Evolutionary conservation across 345 rosid species (phyloP).

Genomic region (Turritis glabra): DNA sequence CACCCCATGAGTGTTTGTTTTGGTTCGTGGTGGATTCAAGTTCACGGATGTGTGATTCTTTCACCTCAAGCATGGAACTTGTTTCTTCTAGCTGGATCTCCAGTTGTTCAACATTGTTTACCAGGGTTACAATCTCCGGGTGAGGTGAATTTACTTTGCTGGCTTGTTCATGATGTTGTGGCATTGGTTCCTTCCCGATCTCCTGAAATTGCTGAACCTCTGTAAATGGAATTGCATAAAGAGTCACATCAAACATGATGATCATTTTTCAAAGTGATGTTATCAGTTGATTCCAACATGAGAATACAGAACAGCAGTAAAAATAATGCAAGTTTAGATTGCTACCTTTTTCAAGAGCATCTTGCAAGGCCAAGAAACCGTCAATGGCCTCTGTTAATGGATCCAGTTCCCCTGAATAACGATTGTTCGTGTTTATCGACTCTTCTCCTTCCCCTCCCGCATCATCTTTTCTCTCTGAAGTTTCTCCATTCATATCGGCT

Average conservation of each 20-base stretch:
- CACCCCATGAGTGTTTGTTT: constrained; percentile 1
- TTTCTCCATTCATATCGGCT: constrained; percentile 34
- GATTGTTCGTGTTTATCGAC: constrained; percentile 40
- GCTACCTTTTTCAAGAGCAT: constrained; percentile 66
- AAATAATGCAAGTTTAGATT: neutral
- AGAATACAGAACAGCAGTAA: neutral
- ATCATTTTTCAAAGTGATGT: neutral
- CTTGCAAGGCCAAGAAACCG: constrained; percentile 60
- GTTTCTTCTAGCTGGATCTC: constrained; percentile 57
- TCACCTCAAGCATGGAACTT: constrained; percentile 44
- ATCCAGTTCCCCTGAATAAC: constrained; percentile 48
- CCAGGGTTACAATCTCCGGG: constrained; percentile 37
- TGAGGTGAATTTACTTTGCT: constrained; percentile 44
- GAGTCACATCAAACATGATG: neutral
- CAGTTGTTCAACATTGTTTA: constrained; percentile 48
- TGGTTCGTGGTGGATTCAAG: constrained; percentile 50
- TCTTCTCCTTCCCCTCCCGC: constrained; percentile 50
- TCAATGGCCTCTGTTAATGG: constrained; percentile 54
- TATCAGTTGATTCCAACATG: constrained; percentile 7
- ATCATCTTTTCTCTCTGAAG: constrained; percentile 23
- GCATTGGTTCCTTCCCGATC: constrained; percentile 48
- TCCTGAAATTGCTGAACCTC: constrained; percentile 55
- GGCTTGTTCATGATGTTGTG: constrained; percentile 26
- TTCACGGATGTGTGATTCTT: constrained; percentile 55
- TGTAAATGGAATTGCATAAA: constrained; percentile 37